A percentile compares a stretch with the other conserved stretches of the same genome.
Evolutionary conservation across 108 stramenopile genomes (phyloP).

Genomic region (Stephanodiscus triporus): DNA sequence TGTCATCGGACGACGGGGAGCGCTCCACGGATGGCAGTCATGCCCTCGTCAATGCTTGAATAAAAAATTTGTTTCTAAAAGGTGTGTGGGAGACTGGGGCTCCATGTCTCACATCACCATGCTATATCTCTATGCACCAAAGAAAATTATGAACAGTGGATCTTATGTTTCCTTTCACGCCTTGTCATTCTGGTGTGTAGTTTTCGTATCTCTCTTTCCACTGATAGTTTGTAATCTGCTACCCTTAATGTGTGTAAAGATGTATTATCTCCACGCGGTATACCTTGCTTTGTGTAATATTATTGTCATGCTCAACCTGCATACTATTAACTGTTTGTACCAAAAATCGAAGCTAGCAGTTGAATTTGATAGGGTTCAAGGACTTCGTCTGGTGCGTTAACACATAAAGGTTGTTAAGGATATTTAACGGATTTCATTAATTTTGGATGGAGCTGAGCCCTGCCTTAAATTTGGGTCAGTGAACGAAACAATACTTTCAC

Average conservation of each 20-base stretch:
- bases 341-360: no score
- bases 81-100: neutral
- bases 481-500: neutral
- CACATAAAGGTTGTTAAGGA: no score
- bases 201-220: neutral
- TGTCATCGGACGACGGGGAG: slow-evolving; percentile 47
- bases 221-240: neutral
- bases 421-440: neutral
- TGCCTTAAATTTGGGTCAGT: no score
- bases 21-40: slow-evolving; percentile 23
- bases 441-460: neutral
- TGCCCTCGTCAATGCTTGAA: slow-evolving; percentile 6
- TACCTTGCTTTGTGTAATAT: no score
- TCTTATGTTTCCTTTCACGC: neutral
- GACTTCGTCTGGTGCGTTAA: no score
- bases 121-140: neutral
- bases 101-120: neutral
- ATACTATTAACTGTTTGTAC: no score
- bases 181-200: neutral
- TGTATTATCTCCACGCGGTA: no score
- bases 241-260: neutral
- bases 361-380: no score
- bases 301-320: no score
- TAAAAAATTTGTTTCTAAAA: neutral
- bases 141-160: neutral